A percentile compares a stretch with the other conserved stretches of the same genome.
Conservation (phyloP, 2,329 filamentous ascomycete genomes). For the Aspergillus tanneri region DNA sequence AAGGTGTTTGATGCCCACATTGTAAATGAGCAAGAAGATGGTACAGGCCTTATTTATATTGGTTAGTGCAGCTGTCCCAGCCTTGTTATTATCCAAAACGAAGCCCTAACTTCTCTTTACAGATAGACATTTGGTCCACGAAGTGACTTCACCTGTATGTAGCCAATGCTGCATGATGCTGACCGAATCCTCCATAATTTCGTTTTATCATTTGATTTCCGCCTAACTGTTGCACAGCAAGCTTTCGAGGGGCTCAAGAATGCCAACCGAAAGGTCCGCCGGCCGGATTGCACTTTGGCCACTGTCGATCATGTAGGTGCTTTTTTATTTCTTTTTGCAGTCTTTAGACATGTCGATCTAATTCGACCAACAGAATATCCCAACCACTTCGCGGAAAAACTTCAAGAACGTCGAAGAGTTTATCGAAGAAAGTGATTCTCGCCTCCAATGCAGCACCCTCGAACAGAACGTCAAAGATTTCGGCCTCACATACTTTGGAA, state of each 20-base stretch:
- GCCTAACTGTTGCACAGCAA: constrained; percentile 59
- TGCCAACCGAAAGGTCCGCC: constrained; percentile 79
- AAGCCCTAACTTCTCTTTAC: constrained; percentile 25
- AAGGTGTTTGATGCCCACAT: constrained; percentile 95
- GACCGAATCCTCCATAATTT: too few relatives aligned
- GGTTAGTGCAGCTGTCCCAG: constrained; percentile 53
- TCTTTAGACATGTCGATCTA: constrained; percentile 14
- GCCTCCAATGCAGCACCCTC: constrained; percentile 89
- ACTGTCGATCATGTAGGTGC: constrained; percentile 89
- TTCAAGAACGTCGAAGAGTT: constrained; percentile 94
- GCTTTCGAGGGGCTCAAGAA: constrained; percentile 95
- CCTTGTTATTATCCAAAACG: constrained; percentile 7
- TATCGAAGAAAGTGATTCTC: constrained; percentile 90
- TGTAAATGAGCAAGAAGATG: constrained; percentile 91
- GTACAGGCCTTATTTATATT: constrained; percentile 90
- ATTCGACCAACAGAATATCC: constrained; percentile 69
- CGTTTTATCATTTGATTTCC: constrained; percentile 15
- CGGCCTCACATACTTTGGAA: constrained; percentile 93
- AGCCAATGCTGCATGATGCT: too few relatives aligned
- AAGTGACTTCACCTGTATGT: constrained; percentile 92
- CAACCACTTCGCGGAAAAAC: constrained; percentile 83
- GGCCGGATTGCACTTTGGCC: constrained; percentile 93
- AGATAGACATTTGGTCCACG: constrained; percentile 96
- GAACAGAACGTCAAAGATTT: constrained; percentile 98
- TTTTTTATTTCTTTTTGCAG: constrained; percentile 1